Evolutionary conservation across 2,329 filamentous ascomycete genomes (phyloP), one percentile per base, ranked within the genome.

Genomic region (Stemphylium lycopersici): DNA sequence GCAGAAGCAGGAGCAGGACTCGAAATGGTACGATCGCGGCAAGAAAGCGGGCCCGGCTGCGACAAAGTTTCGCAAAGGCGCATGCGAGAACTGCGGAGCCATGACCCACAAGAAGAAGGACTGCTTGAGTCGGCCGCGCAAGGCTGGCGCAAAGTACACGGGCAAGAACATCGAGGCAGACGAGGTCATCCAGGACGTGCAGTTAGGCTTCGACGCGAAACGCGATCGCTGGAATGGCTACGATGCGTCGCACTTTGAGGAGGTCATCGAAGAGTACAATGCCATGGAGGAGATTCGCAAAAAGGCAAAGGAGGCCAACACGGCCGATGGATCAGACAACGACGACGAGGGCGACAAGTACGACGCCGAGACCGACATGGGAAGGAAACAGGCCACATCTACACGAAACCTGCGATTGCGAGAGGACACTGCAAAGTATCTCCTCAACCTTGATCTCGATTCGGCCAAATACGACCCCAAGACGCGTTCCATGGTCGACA

Each of bases 211-310:
- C 91, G 96, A 99, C 75, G 95, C 95, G 18, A 99, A 99, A 80
- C 84, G 95, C 65, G 95, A 99, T 79, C 86, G 93, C 38, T 99
- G 95, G 93, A 97, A 97, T 72, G 93, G 93, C n/a, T 99, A 96
- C 76, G 93, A 98, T 73, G 81, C 92, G 1, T 86, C 85, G 62
- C 90, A 98, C 75, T 98, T 96, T 73, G 83, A 86, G 56, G 82
- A 85, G 56, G 90, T 98, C n/a, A 87, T 98, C 36, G 87, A 96
- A 45, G 91, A 96, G 66, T 96, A 90, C 75, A 88, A 95, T 59
- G 86, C 93, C 71, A 80, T 97, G 74, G 93, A 97, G 72, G 86
- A 89, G 62, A 79, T 97, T 58, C 87, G 83, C 66, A 78, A 79
- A 60, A 69, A 81, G 59, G 76, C 76, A 13, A 78, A 77, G 36